phyloP scores from a whole-genome alignment of 2,329 filamentous ascomycete genomes.

The Xylaria sp. region DNA sequence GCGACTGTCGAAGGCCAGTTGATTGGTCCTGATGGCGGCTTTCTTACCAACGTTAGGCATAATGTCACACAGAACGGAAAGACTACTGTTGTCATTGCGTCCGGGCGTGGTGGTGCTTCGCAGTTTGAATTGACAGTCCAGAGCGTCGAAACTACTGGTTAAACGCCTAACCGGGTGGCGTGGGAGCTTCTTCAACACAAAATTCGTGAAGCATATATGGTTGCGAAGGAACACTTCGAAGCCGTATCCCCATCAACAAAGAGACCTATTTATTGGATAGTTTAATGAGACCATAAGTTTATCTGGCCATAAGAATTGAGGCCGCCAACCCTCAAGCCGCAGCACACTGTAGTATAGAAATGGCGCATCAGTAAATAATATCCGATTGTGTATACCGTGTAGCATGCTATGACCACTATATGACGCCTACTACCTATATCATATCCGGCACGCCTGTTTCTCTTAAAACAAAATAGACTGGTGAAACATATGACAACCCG shows the following conservation, averaged over 20 bases:
- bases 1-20: constrained; percentile 10
- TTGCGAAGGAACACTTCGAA: neutral
- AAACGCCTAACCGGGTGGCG: neutral
- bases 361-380: too few relatives aligned
- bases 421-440: too few relatives aligned
- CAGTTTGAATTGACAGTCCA: neutral
- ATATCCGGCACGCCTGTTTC: too few relatives aligned
- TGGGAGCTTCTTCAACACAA: neutral
- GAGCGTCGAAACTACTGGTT: constrained; percentile 3
- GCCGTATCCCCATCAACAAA: neutral
- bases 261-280: neutral
- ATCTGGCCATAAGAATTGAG: neutral
- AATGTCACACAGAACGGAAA: constrained; percentile 10
- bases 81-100: constrained; percentile 6
- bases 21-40: neutral
- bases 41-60: neutral
- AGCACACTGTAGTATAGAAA: too few relatives aligned
- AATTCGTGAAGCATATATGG: neutral
- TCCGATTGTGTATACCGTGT: too few relatives aligned
- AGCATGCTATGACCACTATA: too few relatives aligned
- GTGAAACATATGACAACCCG: too few relatives aligned
- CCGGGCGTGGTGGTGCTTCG: neutral
- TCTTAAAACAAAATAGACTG: too few relatives aligned
- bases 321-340: too few relatives aligned
- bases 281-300: neutral